Evolutionary conservation across 495 filamentous ascomycete genomes (phyloP), one percentile per base, ranked within the genome.

Genomic region (Darksidea phi): DNA sequence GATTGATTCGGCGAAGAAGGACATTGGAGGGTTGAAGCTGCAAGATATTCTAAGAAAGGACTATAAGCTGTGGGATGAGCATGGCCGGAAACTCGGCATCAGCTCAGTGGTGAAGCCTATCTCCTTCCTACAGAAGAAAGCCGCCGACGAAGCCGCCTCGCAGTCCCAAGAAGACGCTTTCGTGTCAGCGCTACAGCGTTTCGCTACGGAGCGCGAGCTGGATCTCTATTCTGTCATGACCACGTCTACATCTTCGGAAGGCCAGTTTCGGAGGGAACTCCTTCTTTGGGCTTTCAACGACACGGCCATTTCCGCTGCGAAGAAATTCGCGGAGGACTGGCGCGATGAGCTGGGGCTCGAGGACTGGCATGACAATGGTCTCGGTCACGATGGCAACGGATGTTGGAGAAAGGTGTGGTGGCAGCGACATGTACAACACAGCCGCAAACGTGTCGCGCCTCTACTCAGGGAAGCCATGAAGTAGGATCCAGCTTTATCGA

Each of bases 391-490:
- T 24, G 52, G 54, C 2, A 49, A 64, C 11, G 43, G 43, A 17
- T 32, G 64, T 6, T 68, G 65, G 62, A 59, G 28, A 28, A 72
- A 63, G 60, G 43, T 71, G 10, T 78, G 75, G 75, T 52, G 76
- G 64, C 92, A 96, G 78, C 74, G 71, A 23, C 80, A 85, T 65
- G 63, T 87, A 21, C 78, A 80, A 48, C 78, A 84, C 59, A 96
- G 91, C 73, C 78, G 93, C 66, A 97, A 97, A 76, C 86, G 90
- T 78, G 89, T 97, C 42, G 92, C 87, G 32, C 93, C 93, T 28
- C 74, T 95, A 73, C 61, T 97, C 66, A 82, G 91, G 68, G 81
- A 81, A 62, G 84, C 79, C 20, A 80, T 90, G 69, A 74, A 75
- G 41, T 63, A 50, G 54, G 53, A 28, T 21, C 23, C 37, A 48